Evolutionary conservation across 805 yeast genomes (phyloP).

Genomic region (Maudiozyma bulderi): DNA sequence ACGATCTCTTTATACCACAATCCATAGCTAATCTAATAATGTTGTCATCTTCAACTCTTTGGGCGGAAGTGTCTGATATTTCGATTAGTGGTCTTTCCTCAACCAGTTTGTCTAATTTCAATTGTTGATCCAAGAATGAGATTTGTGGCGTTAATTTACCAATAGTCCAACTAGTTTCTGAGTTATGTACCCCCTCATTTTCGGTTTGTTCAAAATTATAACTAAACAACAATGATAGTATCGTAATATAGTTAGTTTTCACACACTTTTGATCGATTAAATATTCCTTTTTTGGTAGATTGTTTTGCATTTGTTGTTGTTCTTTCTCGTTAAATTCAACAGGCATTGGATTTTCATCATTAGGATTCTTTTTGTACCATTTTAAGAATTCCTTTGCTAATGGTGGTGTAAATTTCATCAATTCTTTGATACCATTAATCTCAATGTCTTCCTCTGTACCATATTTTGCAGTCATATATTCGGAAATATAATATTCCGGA

Average conservation of each 20-base stretch:
- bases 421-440: conserved; percentile 32
- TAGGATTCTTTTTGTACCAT: conserved; percentile 37
- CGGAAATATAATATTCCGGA: conserved; percentile 82
- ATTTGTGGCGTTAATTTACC: conserved; percentile 81
- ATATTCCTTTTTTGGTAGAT: conserved; percentile 54
- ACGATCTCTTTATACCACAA: conserved; percentile 60
- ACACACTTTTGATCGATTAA: conserved; percentile 36
- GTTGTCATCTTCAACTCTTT: conserved; percentile 6
- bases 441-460: conserved; percentile 46
- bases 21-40: conserved; percentile 44
- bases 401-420: conserved; percentile 48
- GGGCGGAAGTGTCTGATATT: conserved; percentile 2
- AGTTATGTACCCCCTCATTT: conserved; percentile 58
- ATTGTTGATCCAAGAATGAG: conserved; percentile 54
- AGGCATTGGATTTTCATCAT: conserved; percentile 28
- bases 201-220: conserved; percentile 68
- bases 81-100: background rate
- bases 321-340: conserved; percentile 52
- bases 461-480: conserved; percentile 51
- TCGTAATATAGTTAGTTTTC: conserved; percentile 49
- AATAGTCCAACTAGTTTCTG: conserved; percentile 90
- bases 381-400: conserved; percentile 34
- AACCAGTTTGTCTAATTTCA: conserved; percentile 27
- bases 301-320: conserved; percentile 52
- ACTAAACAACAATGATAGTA: conserved; percentile 61